A percentile compares a stretch with the other conserved stretches of the same genome.
Conservation (phyloP, 192 early-diverging fungal species). For the Coemansia sp. region DNA sequence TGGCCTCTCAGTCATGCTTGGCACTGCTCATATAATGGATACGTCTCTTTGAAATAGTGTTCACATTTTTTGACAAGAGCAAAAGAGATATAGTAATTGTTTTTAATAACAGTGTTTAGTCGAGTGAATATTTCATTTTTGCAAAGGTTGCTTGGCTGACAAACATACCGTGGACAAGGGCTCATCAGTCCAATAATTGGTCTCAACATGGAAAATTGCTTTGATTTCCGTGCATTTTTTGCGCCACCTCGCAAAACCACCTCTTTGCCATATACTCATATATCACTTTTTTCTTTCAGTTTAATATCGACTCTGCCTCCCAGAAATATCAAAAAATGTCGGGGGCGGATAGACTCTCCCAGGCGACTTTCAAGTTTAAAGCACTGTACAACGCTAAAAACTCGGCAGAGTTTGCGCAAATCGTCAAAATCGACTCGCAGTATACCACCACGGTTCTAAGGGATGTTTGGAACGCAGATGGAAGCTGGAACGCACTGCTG, state of each 20-base stretch:
- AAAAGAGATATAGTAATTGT: no score
- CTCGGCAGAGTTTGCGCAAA: conserved; percentile 28
- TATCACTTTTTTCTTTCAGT: background rate
- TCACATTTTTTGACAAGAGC: no score
- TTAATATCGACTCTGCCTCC: background rate
- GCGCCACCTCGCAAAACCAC: background rate
- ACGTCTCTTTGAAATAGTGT: no score
- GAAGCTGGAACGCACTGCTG: conserved; percentile 25
- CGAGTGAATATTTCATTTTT: no score
- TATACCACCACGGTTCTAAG: conserved; percentile 31
- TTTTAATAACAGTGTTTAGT: no score
- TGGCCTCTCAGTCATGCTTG: no score
- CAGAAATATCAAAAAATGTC: conserved; percentile 16
- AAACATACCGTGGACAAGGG: no score
- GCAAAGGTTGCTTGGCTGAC: no score
- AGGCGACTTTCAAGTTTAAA: conserved; percentile 37
- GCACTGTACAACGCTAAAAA: conserved; percentile 18
- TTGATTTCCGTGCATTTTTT: background rate
- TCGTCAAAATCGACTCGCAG: conserved; percentile 20
- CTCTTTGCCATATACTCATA: background rate
- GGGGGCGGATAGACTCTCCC: conserved; percentile 13
- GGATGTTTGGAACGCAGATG: conserved; percentile 25
- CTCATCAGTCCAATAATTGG: background rate
- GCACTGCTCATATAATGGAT: no score
- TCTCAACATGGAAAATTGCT: background rate